Evolutionary conservation across 768 basidiomycete species (phyloP), one percentile per base, ranked within the genome.

Genomic region (Albatrellus ellisii): DNA sequence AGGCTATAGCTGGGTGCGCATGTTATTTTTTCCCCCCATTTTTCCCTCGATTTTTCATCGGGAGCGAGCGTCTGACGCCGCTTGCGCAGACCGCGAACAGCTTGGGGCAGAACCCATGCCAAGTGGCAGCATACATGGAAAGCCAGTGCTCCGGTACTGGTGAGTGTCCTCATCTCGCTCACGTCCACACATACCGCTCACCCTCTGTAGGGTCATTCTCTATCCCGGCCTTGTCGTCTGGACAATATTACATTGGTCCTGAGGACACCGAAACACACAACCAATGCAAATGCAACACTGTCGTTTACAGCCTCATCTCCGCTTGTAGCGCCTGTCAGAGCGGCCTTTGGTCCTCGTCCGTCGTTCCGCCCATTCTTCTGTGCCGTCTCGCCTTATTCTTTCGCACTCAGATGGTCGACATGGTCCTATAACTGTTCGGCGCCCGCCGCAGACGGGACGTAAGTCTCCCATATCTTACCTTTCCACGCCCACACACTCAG

Each of bases 301-400:
- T 59, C n/a, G 25, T 41, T 2, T 59, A 59, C 44, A 50, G 46
- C 17, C 39, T 59, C 14, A 46, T 56, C 24, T 49, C 47, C 26
- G 57, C 55, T 3, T 58, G 57, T 39, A 55, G 45, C 39, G 41
- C 43, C 15, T 58, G 57, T 29, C 57, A 58, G 33, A 39, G 42
- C 10, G 17, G 26, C 7, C 0, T 17, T 2, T 48, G 47, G 49
- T 18, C 20, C 15, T 4, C 35, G 49, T 51, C 34, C 36, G 49
- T 48, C 7, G 15, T 41, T 22, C 33, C 10, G 1, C 20, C n/a
- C n/a, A n/a, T n/a, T n/a, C n/a, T n/a, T n/a, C n/a, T n/a, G n/a
- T n/a, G n/a, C n/a, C n/a, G n/a, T n/a, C n/a, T n/a, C n/a, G n/a
- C n/a, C n/a, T n/a, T 17, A 14, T 14, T 15, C 3, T 34, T 8